Evolutionary conservation across 768 basidiomycete genomes (phyloP), one percentile per base, ranked within the genome.

Genomic region (Piloderma croceum): DNA sequence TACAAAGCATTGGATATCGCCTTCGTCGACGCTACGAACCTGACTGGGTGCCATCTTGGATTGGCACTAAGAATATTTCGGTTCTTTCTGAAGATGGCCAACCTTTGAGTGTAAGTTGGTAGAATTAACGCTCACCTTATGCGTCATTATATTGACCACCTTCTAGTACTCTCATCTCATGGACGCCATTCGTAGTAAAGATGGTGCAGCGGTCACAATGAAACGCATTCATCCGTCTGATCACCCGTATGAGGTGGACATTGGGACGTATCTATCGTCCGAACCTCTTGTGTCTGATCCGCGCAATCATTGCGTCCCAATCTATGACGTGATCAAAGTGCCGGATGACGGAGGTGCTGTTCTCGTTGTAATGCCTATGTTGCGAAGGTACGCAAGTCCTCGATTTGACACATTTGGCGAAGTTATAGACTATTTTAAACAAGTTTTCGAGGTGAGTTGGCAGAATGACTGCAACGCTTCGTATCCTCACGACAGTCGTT

Each of bases 391-490:
- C 40, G 34, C 58, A 23, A 43, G 59, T 11, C 66, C 65, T 1
- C 48, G 31, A 1, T 61, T 68, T 24, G 43, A 55, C 20, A 66
- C 62, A 0, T 36, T 65, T 6, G 64, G 67, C 1, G 68, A 69
- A 47, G 57, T 51, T 2, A 34, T 68, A 0, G 59, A 56, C 5
- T 65, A 56, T 31, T 47, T 63, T 22, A 33, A 47, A 0, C 64
- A 68, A 36, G 21, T 65, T 2, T 54, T 69, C 19, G 61, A 68
- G 52, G 67, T 60, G 21, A n/a, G n/a, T n/a, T n/a, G n/a, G n/a
- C n/a, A n/a, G n/a, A n/a, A n/a, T n/a, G n/a, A n/a, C n/a, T n/a
- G n/a, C n/a, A n/a, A n/a, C 3, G 36, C 22, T 34, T 15, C 34
- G 15, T 11, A 7, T 15, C 35, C 22, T 12, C 4, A 13, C 15